These are phyloP conservation scores for Tulasnella sp. DNA, from an alignment of 768 basidiomycete species.

Conservation along the genomic window DNA sequence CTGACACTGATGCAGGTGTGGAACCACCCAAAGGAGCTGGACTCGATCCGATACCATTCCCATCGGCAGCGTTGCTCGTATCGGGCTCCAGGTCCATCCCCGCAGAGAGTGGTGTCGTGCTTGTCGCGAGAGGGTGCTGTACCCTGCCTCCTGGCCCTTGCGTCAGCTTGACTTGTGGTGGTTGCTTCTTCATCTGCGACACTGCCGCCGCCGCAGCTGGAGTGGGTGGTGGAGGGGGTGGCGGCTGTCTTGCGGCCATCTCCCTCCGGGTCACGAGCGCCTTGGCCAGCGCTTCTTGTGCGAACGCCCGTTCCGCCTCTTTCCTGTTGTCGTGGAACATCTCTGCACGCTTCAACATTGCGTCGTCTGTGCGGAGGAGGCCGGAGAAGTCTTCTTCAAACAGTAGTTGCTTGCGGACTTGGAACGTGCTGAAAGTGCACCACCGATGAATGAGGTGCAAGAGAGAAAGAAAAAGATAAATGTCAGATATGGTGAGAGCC, in stretches of 20 bases:
- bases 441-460: too few relatives aligned
- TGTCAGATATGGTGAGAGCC: background rate
- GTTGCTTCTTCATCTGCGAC: background rate
- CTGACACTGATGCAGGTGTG: background rate
- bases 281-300: background rate
- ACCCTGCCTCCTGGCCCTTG: background rate
- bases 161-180: background rate
- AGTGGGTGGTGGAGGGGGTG: conserved; percentile 1
- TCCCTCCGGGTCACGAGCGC: background rate
- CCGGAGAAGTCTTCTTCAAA: conserved; percentile 6
- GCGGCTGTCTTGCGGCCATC: conserved; percentile 2
- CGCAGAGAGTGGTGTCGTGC: background rate
- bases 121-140: background rate
- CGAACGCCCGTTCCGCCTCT: background rate
- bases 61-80: too few relatives aligned
- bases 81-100: too few relatives aligned
- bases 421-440: conserved; percentile 9
- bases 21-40: background rate
- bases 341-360: background rate
- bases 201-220: background rate
- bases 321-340: conserved; percentile 1
- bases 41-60: too few relatives aligned
- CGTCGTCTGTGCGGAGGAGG: conserved; percentile 14
- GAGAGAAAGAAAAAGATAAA: too few relatives aligned
- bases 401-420: conserved; percentile 12